These are phyloP conservation scores for Heimioporus sp. DNA, from an alignment of 768 basidiomycete genomes.

Conservation along the genomic window DNA sequence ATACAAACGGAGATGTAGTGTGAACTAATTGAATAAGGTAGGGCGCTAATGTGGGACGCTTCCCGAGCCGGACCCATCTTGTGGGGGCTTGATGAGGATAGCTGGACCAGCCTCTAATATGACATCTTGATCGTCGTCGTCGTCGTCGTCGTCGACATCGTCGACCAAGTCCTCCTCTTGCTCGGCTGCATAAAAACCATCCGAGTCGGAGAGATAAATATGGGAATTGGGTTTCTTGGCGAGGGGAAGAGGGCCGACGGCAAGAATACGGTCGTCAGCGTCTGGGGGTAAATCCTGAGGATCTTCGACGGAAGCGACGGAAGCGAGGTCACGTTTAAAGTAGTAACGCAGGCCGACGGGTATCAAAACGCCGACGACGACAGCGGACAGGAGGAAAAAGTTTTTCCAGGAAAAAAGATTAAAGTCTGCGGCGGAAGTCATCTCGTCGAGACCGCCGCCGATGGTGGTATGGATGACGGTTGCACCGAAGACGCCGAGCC, in stretches of 20 bases:
- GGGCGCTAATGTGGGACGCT: slow-evolving; percentile 12
- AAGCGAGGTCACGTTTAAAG: slow-evolving; percentile 63
- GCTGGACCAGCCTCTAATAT: slow-evolving; percentile 76
- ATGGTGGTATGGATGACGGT: slow-evolving; percentile 95
- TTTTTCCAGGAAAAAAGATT: slow-evolving; percentile 91
- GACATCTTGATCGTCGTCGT: slow-evolving; percentile 66
- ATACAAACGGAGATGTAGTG: slow-evolving; percentile 18
- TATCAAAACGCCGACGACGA: slow-evolving; percentile 90
- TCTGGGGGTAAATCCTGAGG: slow-evolving; percentile 33
- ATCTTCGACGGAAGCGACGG: slow-evolving; percentile 36
- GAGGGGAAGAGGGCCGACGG: slow-evolving; percentile 50
- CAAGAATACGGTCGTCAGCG: slow-evolving; percentile 50
- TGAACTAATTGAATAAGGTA: slow-evolving; percentile 1
- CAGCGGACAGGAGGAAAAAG: slow-evolving; percentile 78
- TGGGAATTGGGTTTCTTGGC: slow-evolving; percentile 39
- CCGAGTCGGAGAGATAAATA: slow-evolving; percentile 37
- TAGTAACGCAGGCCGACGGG: slow-evolving; percentile 87
- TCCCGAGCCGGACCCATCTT: slow-evolving; percentile 24
- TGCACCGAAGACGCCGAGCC: slow-evolving; percentile 87
- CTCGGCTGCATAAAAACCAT: slow-evolving; percentile 40
- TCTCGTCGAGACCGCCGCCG: slow-evolving; percentile 88
- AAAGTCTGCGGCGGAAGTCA: slow-evolving; percentile 93
- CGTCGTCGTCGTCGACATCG: slow-evolving; percentile 59
- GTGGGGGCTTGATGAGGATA: slow-evolving; percentile 40
- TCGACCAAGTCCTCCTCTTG: slow-evolving; percentile 63